Conservation (phyloP, 306 rosid genomes). For the Parietaria judaica region DNA sequence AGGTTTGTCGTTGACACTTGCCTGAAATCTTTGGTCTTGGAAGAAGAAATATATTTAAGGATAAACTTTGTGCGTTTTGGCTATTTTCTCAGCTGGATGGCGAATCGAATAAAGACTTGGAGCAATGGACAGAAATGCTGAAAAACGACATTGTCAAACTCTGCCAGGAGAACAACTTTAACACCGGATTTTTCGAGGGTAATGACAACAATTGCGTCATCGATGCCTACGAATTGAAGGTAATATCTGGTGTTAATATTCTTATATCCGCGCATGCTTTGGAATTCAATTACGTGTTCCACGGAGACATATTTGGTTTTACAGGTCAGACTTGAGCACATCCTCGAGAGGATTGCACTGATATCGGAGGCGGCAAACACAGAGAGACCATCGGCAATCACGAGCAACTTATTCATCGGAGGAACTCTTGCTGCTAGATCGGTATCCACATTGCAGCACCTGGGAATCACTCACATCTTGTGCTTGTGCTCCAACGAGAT, state of each 20-base stretch:
- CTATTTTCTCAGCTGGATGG: slow-evolving; percentile 58
- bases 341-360: slow-evolving; percentile 80
- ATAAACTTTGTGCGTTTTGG: slow-evolving; percentile 8
- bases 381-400: slow-evolving; percentile 74
- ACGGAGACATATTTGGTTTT: neutral
- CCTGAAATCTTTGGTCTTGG: neutral
- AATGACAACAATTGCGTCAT: slow-evolving; percentile 65
- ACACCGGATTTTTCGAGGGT: slow-evolving; percentile 89
- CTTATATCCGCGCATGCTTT: neutral
- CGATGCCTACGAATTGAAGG: slow-evolving; percentile 97
- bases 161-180: slow-evolving; percentile 88
- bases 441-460: slow-evolving; percentile 66
- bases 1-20: slow-evolving; percentile 37
- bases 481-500: slow-evolving; percentile 92
- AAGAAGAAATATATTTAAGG: neutral
- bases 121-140: slow-evolving; percentile 95
- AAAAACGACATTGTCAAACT: slow-evolving; percentile 75
- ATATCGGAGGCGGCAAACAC: slow-evolving; percentile 93
- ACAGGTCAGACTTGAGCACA: slow-evolving; percentile 95
- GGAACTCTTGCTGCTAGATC: slow-evolving; percentile 95
- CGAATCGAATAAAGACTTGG: slow-evolving; percentile 83
- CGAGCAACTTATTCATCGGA: slow-evolving; percentile 65
- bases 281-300: neutral
- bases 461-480: slow-evolving; percentile 73
- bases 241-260: slow-evolving; percentile 10